Evolutionary conservation across 2,329 filamentous ascomycete species (phyloP).

Genomic region (Aureobasidium sp.): DNA sequence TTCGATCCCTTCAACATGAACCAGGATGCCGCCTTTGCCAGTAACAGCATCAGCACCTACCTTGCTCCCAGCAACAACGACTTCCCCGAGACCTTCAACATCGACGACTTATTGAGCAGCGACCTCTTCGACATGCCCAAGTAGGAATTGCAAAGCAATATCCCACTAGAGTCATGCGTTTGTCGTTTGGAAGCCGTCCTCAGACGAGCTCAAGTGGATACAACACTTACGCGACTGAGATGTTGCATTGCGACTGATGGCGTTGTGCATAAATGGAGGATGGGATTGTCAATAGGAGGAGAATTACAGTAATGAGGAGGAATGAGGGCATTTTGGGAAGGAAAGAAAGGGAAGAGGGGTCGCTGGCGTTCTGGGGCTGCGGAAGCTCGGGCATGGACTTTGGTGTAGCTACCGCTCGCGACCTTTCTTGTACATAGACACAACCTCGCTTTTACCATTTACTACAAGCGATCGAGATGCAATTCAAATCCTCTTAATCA

Average conservation of each 20-base stretch:
- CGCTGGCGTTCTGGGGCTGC: background rate
- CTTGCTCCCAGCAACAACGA: slow-evolving; percentile 14
- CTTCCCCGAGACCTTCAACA: slow-evolving; percentile 16
- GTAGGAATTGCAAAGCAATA: background rate
- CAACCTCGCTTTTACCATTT: background rate
- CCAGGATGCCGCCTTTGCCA: slow-evolving; percentile 11
- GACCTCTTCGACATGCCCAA: slow-evolving; percentile 13
- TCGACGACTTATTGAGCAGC: slow-evolving; percentile 15
- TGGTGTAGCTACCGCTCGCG: background rate
- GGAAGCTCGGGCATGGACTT: slow-evolving; percentile 6
- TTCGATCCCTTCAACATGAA: slow-evolving; percentile 19
- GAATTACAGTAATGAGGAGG: slow-evolving; percentile 4
- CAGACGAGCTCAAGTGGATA: background rate
- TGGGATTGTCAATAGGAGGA: background rate
- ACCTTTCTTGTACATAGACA: slow-evolving; percentile 9
- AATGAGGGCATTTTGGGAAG: background rate
- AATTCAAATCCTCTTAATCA: slow-evolving; percentile 1
- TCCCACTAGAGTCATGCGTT: background rate
- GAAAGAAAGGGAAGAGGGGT: slow-evolving; percentile 6
- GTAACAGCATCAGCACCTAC: slow-evolving; percentile 11
- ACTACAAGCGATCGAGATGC: background rate
- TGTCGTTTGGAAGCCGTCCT: background rate
- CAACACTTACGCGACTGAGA: background rate
- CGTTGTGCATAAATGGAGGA: background rate
- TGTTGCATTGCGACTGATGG: background rate